Base-by-base conservation (phyloP, 495 filamentous ascomycete genomes). In the Evernia prunastri region DNA sequence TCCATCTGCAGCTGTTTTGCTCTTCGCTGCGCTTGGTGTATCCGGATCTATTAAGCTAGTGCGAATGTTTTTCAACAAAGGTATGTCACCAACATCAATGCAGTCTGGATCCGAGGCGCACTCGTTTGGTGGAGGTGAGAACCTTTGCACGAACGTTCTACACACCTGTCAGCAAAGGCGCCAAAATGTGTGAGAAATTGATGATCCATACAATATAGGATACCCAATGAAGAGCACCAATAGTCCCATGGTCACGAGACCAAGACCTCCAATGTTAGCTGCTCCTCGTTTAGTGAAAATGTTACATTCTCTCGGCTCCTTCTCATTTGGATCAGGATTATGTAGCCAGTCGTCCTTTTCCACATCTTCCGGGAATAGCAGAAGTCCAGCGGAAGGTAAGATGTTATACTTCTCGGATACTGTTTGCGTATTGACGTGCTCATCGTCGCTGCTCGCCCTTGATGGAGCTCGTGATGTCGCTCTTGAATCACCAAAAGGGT, bases 361-460 rank as follows among this genome's bases (percentile, higher is more conserved):
- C 33, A 89, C 86, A 70, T 91, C 88, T 67, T 89, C 83, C 3
- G 87, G 88, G 69, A 87, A 90, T 27, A 91, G 72, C 35, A 92
- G 70, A 63, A 91, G 72, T 1, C 86, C 87, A 39, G 86, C 84
- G 10, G 86, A 87, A 4, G 88, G 88, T 73, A 85, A 80, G 58
- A 91, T 90, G 68, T 88, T 89, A 69, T 87, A 91, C 69, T 91
- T 91, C 66, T 89, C 86, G 17, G 86, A 85, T 3, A 90, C 89
- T 7, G 88, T 90, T 73, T 91, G 87, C 6, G 87, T 90, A 68
- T 89, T 90, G 36, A 90, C 73, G 67, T 84, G 77, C 36, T 87
- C 80, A 27, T 87, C 86, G 36, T 89, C 85, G 66, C 86, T 88
- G 0, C 79, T 84, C 10, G 81, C 81, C 63, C 82, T 76, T 51